Conservation (phyloP, 345 rosid species). For the Dovyalis caffra region DNA sequence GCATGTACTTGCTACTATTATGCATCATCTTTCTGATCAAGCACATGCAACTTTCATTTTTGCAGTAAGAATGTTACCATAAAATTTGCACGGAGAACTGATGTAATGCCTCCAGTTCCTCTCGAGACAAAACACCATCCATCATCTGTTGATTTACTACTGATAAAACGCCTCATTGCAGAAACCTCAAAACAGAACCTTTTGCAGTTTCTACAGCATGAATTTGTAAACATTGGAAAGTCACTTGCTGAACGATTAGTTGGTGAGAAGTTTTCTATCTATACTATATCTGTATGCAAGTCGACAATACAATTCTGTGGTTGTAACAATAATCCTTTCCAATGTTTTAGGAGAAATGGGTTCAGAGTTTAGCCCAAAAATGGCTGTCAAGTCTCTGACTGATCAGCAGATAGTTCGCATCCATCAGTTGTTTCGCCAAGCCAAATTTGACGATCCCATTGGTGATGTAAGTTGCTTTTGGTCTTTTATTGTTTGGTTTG, state of each 20-base stretch:
- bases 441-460: conserved; percentile 93
- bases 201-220: conserved; percentile 91
- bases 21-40: conserved; percentile 4
- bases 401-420: conserved; percentile 95
- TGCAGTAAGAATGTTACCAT: conserved; percentile 81
- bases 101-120: conserved; percentile 95
- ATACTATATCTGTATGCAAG: neutral
- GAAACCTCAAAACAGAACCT: conserved; percentile 87
- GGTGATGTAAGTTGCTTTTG: conserved; percentile 74
- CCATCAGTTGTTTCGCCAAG: conserved; percentile 97
- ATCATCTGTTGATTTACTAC: conserved; percentile 87
- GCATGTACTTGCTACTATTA: neutral
- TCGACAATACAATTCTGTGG: neutral
- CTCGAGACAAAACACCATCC: conserved; percentile 96
- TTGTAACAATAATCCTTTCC: neutral
- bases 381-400: conserved; percentile 71
- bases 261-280: conserved; percentile 39
- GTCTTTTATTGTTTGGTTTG: neutral
- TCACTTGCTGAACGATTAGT: conserved; percentile 73
- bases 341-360: conserved; percentile 85
- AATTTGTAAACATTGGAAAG: conserved; percentile 86
- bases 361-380: conserved; percentile 78
- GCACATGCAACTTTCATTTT: neutral
- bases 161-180: conserved; percentile 83
- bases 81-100: conserved; percentile 83